Percentiles rank a stretch among this genome's conserved stretches.
phyloP scores from a whole-genome alignment of 805 yeast species.

The Yamadazyma endophytica region DNA sequence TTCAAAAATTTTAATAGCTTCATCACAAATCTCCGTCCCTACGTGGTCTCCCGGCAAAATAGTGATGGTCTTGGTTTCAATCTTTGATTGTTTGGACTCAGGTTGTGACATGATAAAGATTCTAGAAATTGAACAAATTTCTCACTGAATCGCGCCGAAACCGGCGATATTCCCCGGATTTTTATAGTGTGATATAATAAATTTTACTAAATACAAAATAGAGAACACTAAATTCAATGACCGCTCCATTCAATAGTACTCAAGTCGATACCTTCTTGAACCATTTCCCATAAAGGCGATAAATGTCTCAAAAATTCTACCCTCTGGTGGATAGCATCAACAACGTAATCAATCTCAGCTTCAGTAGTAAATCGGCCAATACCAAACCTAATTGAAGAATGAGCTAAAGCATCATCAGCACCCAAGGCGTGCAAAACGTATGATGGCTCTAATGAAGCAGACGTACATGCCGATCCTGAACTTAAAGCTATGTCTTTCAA shows the following conservation, averaged over 20 bases:
- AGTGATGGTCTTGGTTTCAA: slow-evolving; percentile 61
- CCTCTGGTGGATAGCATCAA: slow-evolving; percentile 82
- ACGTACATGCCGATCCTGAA: slow-evolving; percentile 97
- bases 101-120: slow-evolving; percentile 15
- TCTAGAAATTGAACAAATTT: too few species aligned
- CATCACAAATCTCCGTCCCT: slow-evolving; percentile 84
- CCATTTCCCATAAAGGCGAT: slow-evolving; percentile 99
- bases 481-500: slow-evolving; percentile 93
- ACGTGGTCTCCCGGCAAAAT: slow-evolving; percentile 96
- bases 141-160: too few species aligned
- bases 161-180: too few species aligned
- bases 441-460: slow-evolving; percentile 96
- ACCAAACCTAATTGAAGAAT: slow-evolving; percentile 96
- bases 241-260: slow-evolving; percentile 97
- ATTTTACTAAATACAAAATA: slow-evolving; percentile 1
- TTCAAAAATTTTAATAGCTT: slow-evolving; percentile 86
- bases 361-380: slow-evolving; percentile 97
- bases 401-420: slow-evolving; percentile 97
- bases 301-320: slow-evolving; percentile 88
- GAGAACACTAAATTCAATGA: slow-evolving; percentile 46
- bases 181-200: too few species aligned
- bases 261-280: slow-evolving; percentile 95
- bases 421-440: slow-evolving; percentile 96
- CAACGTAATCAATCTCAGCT: slow-evolving; percentile 90
- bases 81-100: slow-evolving; percentile 14